Percentiles rank a stretch among this genome's conserved stretches.
These are phyloP conservation scores for Achaetomiella virescens DNA, from an alignment of 495 filamentous ascomycete genomes.

Conservation along the genomic window DNA sequence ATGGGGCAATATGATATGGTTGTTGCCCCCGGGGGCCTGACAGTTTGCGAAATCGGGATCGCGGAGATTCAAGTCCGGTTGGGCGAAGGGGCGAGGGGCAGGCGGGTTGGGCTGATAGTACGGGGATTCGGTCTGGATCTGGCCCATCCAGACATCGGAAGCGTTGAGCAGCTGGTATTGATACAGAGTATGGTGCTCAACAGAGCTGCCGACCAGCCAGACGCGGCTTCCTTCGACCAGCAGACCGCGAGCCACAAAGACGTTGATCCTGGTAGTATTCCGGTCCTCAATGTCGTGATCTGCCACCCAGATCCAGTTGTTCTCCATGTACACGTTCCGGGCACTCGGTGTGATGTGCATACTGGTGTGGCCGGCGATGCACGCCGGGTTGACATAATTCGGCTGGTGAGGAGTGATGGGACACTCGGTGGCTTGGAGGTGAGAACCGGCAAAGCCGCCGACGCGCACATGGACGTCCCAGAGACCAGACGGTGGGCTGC, in stretches of 20 bases:
- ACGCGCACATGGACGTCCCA: constrained; percentile 90
- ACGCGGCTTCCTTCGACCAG: constrained; percentile 57
- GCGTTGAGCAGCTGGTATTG: constrained; percentile 74
- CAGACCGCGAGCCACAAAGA: constrained; percentile 84
- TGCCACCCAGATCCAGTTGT: constrained; percentile 90
- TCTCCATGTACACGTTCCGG: constrained; percentile 70
- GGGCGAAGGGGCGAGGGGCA: constrained; percentile 57
- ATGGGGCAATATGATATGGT: constrained; percentile 23
- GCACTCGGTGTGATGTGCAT: constrained; percentile 71
- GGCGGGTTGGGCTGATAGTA: constrained; percentile 84
- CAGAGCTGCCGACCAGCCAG: constrained; percentile 67
- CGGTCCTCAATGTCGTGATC: constrained; percentile 77
- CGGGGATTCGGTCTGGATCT: constrained; percentile 85
- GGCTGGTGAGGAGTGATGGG: constrained; percentile 52
- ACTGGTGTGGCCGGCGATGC: constrained; percentile 69
- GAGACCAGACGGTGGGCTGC: constrained; percentile 64
- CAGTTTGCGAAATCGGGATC: constrained; percentile 65
- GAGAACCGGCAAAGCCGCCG: constrained; percentile 71
- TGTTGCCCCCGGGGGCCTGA: constrained; percentile 36
- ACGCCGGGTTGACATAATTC: constrained; percentile 46
- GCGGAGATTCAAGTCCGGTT: constrained; percentile 53
- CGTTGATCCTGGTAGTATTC: constrained; percentile 64
- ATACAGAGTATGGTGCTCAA: constrained; percentile 84
- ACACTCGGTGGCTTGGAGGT: constrained; percentile 68
- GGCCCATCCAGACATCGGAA: constrained; percentile 70